Percentiles rank a stretch among this genome's conserved stretches.
These are phyloP conservation scores for Diplodia corticola DNA, from an alignment of 2,329 filamentous ascomycete species.

Conservation along the genomic window DNA sequence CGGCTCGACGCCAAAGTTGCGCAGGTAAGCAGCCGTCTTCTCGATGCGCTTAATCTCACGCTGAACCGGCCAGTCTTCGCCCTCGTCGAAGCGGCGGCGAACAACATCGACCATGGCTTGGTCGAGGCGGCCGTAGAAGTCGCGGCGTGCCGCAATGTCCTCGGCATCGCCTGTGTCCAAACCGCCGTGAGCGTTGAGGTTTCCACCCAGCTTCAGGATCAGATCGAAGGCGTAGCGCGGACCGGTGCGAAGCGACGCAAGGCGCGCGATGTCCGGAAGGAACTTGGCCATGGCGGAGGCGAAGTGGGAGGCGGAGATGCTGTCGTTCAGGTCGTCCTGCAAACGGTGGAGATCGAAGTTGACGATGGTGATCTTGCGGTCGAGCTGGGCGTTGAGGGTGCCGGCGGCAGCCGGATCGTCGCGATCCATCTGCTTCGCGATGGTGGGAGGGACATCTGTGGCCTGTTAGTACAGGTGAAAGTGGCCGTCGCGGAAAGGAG, in stretches of 20 bases:
- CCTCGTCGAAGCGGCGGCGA: conserved; percentile 50
- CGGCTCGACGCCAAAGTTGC: conserved; percentile 54
- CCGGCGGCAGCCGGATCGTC: conserved; percentile 50
- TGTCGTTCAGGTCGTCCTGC: conserved; percentile 57
- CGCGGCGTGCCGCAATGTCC: conserved; percentile 50
- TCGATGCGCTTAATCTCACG: conserved; percentile 58
- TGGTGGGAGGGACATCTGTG: conserved; percentile 53
- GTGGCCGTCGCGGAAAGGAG: neutral
- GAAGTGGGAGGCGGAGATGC: conserved; percentile 54
- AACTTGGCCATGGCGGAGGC: conserved; percentile 57
- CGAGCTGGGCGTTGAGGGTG: conserved; percentile 57
- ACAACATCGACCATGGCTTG: conserved; percentile 55
- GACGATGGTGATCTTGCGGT: conserved; percentile 59
- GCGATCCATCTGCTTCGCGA: conserved; percentile 55
- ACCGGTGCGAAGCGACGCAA: conserved; percentile 50
- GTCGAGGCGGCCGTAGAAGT: conserved; percentile 53
- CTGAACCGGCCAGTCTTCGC: conserved; percentile 53
- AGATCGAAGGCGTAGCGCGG: conserved; percentile 55
- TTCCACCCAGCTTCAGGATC: conserved; percentile 56
- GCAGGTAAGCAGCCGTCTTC: conserved; percentile 55
- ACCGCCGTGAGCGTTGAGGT: conserved; percentile 56
- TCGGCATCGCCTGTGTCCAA: conserved; percentile 51
- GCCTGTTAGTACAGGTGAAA: conserved; percentile 24
- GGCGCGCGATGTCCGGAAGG: conserved; percentile 54
- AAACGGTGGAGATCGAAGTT: conserved; percentile 59